Base-by-base conservation (phyloP, 305 asterid genomes). In the Fraxinus nigra region DNA sequence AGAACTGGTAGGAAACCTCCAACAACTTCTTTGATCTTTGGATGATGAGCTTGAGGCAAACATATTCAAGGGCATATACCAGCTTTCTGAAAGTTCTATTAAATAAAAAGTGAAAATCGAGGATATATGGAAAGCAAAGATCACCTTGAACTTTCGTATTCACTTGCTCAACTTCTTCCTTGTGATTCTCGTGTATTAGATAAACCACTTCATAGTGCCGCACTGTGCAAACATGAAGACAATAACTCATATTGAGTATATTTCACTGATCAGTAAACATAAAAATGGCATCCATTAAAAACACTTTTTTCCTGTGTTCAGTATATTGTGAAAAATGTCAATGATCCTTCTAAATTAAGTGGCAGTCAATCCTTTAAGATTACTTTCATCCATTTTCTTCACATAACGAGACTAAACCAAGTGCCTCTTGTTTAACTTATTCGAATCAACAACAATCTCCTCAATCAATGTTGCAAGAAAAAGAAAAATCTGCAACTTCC, bases 141-240 rank as follows among this genome's bases (percentile, higher is more conserved):
- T 86, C 72, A 95, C 99, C 99, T 95, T 85, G 91, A 89, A 93
- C 90, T 88, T 92, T 94, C 74, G 33, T 34, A 85, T 90, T 95
- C 86, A 95, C 97, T 70, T 83, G 87, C 90, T 93, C 96, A 61
- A 95, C 98, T 82, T 94, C 92, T 1, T 92, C 94, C 82, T 85
- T 88, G 88, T 82, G 87, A 79, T 95, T 88, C 91, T 95, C 98
- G 59, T 94, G 99, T 81, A 95, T 93, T 76, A 95, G 86, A 87
- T 93, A 95, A 35, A 95, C 99, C 76, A 95, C 97, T 86, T 95
- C 99, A 85, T 95, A 95, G 87, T 95, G 99, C 76, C 98, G 87
- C 97, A 89, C 99, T 95, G 95, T 37, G 33, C 73, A 69, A 72
- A 76, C 72, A 32, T 28, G 34, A 8, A 77, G 35, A 28, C 65